These are phyloP conservation scores for Auriscalpium vulgare DNA, from an alignment of 768 basidiomycete genomes.

Conservation along the genomic window DNA sequence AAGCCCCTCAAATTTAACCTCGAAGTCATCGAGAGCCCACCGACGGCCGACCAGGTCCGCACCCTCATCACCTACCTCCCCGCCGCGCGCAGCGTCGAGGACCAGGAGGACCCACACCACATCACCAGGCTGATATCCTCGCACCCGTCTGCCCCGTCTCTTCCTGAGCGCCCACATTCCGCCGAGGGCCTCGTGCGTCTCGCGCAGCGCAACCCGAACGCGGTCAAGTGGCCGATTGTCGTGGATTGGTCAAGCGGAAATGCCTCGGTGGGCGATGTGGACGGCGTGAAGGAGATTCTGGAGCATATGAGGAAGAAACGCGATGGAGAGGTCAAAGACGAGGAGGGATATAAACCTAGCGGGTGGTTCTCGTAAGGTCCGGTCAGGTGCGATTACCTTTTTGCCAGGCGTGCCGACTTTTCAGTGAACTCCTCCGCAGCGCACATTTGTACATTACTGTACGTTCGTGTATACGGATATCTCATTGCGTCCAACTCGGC, in stretches of 20 bases:
- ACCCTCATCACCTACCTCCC: constrained; percentile 58
- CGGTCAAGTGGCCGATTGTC: constrained; percentile 72
- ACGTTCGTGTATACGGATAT: too few species aligned
- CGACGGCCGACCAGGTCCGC: constrained; percentile 59
- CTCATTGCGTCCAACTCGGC: too few species aligned
- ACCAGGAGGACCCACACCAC: constrained; percentile 18
- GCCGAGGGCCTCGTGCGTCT: constrained; percentile 41
- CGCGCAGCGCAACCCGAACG: constrained; percentile 46
- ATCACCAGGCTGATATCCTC: constrained; percentile 46
- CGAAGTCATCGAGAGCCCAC: constrained; percentile 60
- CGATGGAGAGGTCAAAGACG: constrained; percentile 52
- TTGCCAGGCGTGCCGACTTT: too few species aligned
- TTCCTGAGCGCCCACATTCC: constrained; percentile 30
- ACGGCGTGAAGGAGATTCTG: constrained; percentile 60
- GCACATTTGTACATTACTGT: too few species aligned
- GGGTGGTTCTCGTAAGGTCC: constrained; percentile 43
- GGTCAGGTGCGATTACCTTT: neutral
- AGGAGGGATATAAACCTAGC: constrained; percentile 38
- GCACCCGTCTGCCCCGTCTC: constrained; percentile 41
- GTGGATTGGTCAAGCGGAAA: constrained; percentile 69
- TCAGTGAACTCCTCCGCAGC: too few species aligned
- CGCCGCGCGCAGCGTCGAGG: constrained; percentile 22
- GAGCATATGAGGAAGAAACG: constrained; percentile 56
- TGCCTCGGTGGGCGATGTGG: constrained; percentile 58
- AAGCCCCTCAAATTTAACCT: constrained; percentile 61